Base-by-base conservation (phyloP, 2,329 filamentous ascomycete species). In the Ophidiomyces ophidiicola region DNA sequence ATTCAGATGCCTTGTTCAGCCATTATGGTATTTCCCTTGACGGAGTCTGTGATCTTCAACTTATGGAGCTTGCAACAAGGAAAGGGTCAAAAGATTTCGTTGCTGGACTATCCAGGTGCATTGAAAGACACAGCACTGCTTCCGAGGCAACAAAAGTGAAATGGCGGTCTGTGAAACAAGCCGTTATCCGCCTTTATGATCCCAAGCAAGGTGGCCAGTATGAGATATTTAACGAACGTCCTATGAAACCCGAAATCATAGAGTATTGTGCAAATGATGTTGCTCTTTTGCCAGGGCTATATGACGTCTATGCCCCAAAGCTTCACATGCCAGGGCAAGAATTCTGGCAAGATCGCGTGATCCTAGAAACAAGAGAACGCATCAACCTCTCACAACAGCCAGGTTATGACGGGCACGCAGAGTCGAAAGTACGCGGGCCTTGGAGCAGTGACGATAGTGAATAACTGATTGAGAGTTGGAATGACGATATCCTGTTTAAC, bases 1-100 rank as follows among this genome's bases (percentile, higher is more conserved):
- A 76, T 47, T 71, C 73, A 0, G 68, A 76, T 46, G 71, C 72
- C 0, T 53, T 78, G 0, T 72, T 60, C 48, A 50, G 30, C 31
- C 66, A 63, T 23, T 74, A 56, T 44, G 28, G 49, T 0, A 58
- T 78, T 44, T 17, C 41, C 0, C 47, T 77, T 0, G 42, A 46
- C 0, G 65, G 69, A 0, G 49, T 76, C 6, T 44, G 65, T 2
- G 71, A 78, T 46, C 38, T 78, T 0, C 72, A 78, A 48, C 57
- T 78, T 0, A 69, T 77, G 63, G 71, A 77, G 49, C 47, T 67
- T 3, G 70, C 63, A 0, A 50, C 50, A 0, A 52, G 64, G 5
- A 25, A 12, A 1, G 24, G 10, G 8, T 12, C 25, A 0, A 56
- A 44, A 25, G 39, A 37, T 11, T 53, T 40, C 31, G 32, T 68